Conservation (phyloP, 352 stramenopile genomes). For the Phytopythium oedochilum region DNA sequence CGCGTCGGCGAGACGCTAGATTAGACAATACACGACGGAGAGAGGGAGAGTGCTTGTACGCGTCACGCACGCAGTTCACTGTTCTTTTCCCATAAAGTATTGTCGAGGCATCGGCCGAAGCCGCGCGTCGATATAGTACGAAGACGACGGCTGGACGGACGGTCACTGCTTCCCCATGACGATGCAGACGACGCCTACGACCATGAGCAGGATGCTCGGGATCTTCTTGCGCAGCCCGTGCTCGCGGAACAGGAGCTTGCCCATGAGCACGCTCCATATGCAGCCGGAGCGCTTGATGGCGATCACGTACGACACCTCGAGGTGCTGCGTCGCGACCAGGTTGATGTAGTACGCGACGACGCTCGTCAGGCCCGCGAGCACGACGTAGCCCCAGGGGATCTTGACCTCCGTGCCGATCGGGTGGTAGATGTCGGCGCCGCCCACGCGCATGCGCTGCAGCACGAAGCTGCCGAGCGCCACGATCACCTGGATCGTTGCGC, state of each 20-base stretch:
- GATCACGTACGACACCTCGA: slow-evolving; percentile 83
- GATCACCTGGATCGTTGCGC: slow-evolving; percentile 67
- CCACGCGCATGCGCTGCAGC: slow-evolving; percentile 52
- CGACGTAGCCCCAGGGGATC: slow-evolving; percentile 69
- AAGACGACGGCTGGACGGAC: neutral
- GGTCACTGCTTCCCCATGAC: slow-evolving; percentile 60
- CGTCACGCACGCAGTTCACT: neutral
- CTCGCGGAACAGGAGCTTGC: slow-evolving; percentile 70
- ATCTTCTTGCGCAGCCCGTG: slow-evolving; percentile 74
- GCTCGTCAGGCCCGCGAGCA: slow-evolving; percentile 60
- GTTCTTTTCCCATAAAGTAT: neutral
- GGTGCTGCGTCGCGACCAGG: slow-evolving; percentile 66
- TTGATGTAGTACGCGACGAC: slow-evolving; percentile 85
- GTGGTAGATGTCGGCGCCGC: slow-evolving; percentile 50
- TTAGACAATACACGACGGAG: neutral
- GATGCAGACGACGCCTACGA: slow-evolving; percentile 73
- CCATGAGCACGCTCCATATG: slow-evolving; percentile 80
- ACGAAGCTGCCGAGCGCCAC: slow-evolving; percentile 57
- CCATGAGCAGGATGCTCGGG: slow-evolving; percentile 78
- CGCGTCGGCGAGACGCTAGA: neutral
- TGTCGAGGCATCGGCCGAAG: neutral
- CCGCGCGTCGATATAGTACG: slow-evolving; percentile 1
- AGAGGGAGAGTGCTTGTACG: neutral
- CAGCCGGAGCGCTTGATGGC: slow-evolving; percentile 82
- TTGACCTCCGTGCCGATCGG: slow-evolving; percentile 49